Base-by-base conservation (phyloP, 306 rosid species). In the Vigna radiata region DNA sequence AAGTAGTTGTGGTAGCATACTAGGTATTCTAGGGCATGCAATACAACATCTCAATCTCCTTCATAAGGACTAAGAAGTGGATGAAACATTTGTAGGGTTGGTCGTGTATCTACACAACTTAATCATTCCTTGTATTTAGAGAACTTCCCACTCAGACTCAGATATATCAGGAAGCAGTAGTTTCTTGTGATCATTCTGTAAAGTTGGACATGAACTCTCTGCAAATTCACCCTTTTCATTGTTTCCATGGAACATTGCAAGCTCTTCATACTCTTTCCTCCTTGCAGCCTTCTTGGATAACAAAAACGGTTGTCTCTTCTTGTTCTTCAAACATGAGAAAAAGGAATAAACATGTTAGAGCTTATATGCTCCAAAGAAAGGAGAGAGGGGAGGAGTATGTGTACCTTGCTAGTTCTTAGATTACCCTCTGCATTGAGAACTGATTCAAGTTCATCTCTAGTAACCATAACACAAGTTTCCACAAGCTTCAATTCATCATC, bases 61-160 rank as follows among this genome's bases (percentile, higher is more conserved):
- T 47, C 62, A 63, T 18, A 31, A 47, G 62, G 68, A 70, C 59
- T 19, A 64, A 36, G 59, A 77, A 58, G 78, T 78, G 60, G 70
- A 59, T 77, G 70, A 71, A 46, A 55, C 6, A 52, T 44, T 4
- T 31, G 46, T 5, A 19, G 27, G 37, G 62, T 49, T 44, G 70
- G 70, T 65, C 63, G 77, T 75, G 75, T 72, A 87, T 77, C 59
- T 81, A 79, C 89, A 85, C 59, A 68, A 39, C 77, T 80, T 25
- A 11, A 15, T 78, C 71, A 80, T 59, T 29, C 9, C 37, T 16
- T 48, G 25, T 23, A 27, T 46, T 85, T 85, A 89, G 66, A 95
- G 90, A 83, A 95, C 84, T 87, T 92, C 97, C 99, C 99, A 95
- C 39, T 90, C 98, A 11, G 81, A 66, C 83, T 90, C 97, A 44